Conservation (phyloP, 2,329 filamentous ascomycete species). For the Ampelomyces quisqualis region DNA sequence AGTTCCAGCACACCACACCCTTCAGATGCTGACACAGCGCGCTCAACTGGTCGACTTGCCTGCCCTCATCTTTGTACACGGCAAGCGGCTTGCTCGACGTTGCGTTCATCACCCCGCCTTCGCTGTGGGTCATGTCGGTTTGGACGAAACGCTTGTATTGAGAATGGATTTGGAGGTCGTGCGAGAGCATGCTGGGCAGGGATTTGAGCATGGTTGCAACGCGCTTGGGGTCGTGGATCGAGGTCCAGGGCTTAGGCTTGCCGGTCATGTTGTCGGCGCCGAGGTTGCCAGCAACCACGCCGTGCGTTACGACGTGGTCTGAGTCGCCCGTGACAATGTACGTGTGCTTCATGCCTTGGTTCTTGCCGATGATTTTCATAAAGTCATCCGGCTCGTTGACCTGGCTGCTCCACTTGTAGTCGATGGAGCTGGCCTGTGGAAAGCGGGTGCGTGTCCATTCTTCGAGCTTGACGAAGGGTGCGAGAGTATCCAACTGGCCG, state of each 20-base stretch:
- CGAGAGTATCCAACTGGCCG: conserved; percentile 52
- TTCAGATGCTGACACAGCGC: conserved; percentile 60
- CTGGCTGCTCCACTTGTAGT: conserved; percentile 61
- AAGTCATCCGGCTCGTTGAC: conserved; percentile 58
- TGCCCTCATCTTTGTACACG: conserved; percentile 58
- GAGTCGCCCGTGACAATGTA: conserved; percentile 60
- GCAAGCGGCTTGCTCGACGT: conserved; percentile 52
- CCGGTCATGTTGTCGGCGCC: conserved; percentile 58
- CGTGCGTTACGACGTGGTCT: conserved; percentile 60
- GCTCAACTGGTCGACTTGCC: conserved; percentile 53
- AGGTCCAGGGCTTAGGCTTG: conserved; percentile 52
- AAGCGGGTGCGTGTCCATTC: conserved; percentile 57
- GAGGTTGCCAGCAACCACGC: conserved; percentile 54
- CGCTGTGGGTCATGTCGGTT: conserved; percentile 57
- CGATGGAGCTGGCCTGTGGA: conserved; percentile 50
- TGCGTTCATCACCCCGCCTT: conserved; percentile 57
- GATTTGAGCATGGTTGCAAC: conserved; percentile 49
- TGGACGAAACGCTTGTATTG: conserved; percentile 59
- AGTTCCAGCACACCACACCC: conserved; percentile 60
- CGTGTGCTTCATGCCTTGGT: conserved; percentile 54
- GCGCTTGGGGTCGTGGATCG: conserved; percentile 55
- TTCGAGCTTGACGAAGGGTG: conserved; percentile 55
- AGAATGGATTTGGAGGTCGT: conserved; percentile 57
- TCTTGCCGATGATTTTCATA: conserved; percentile 59
- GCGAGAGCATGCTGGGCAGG: conserved; percentile 49